Percentiles rank a stretch among this genome's conserved stretches.
Evolutionary conservation across 148 eudicot genomes (phyloP).

Genomic region (Fagopyrum esculentum): DNA sequence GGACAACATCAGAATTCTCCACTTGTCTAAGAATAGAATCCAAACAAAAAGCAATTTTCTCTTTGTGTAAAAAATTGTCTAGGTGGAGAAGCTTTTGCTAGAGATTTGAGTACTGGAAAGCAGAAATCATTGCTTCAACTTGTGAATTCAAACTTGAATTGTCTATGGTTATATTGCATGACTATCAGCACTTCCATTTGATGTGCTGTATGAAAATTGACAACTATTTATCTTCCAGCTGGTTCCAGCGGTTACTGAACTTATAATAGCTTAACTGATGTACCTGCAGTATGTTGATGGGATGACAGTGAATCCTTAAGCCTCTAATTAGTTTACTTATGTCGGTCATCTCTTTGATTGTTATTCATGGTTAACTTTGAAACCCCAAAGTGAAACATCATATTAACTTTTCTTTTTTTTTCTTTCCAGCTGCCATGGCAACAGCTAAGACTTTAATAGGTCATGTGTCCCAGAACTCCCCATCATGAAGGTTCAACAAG

Average conservation of each 20-base stretch:
- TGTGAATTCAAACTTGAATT: background rate
- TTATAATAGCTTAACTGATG: constrained; percentile 73
- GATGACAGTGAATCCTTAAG: constrained; percentile 92
- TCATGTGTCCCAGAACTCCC: too few species aligned
- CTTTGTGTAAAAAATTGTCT: too few species aligned
- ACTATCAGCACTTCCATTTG: background rate
- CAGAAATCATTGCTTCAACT: background rate
- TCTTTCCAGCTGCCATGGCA: too few species aligned
- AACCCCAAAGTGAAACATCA: background rate
- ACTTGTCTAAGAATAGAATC: constrained; percentile 75
- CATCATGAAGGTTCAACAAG: constrained; percentile 41
- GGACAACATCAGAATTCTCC: constrained; percentile 62
- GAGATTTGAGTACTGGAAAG: constrained; percentile 17
- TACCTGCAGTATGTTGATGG: constrained; percentile 80
- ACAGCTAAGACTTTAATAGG: too few species aligned
- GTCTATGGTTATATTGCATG: background rate
- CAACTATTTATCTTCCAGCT: constrained; percentile 35
- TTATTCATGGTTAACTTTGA: background rate
- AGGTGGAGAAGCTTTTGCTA: constrained; percentile 32
- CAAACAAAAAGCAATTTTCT: constrained; percentile 19
- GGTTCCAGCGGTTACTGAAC: constrained; percentile 86
- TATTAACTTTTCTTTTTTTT: too few species aligned
- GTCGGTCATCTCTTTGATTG: background rate
- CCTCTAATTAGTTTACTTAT: constrained; percentile 7
- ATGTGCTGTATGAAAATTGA: background rate